Conservation (phyloP, 768 basidiomycete genomes). For the Trametes meyenii region DNA sequence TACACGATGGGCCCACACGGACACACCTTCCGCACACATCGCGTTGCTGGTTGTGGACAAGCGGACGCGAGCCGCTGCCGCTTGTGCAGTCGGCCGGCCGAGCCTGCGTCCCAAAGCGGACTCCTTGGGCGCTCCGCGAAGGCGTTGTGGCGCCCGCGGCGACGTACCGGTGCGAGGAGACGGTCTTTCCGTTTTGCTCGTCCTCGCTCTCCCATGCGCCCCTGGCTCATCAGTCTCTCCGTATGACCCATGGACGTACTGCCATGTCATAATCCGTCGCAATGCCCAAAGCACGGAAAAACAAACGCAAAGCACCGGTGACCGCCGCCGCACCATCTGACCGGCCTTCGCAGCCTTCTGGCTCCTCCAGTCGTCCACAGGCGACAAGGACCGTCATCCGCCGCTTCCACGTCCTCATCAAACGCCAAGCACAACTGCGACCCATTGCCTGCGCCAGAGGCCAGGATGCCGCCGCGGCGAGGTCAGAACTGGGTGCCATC, state of each 20-base stretch:
- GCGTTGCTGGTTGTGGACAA: too few species aligned
- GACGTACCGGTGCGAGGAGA: too few species aligned
- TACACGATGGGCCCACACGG: background rate
- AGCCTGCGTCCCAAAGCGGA: background rate
- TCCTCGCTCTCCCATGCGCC: background rate
- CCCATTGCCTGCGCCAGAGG: constrained; percentile 12
- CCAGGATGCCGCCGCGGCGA: constrained; percentile 4
- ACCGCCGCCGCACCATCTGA: constrained; percentile 33
- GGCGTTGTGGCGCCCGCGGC: constrained; percentile 1
- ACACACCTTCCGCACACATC: background rate
- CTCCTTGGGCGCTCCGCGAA: background rate
- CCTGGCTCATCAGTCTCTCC: background rate
- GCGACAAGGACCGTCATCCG: constrained; percentile 77
- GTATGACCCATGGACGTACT: background rate
- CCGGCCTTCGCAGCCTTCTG: constrained; percentile 19
- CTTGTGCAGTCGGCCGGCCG: too few species aligned
- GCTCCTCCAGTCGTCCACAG: constrained; percentile 54
- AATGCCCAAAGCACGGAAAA: constrained; percentile 44
- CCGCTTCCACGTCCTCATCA: constrained; percentile 78
- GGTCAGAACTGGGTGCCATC: constrained; percentile 50
- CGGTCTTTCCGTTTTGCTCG: background rate
- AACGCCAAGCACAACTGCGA: constrained; percentile 61
- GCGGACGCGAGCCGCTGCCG: too few species aligned
- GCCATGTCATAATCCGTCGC: background rate
- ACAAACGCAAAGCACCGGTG: constrained; percentile 50